These are phyloP conservation scores for Penicillium macrosclerotiorum DNA, from an alignment of 495 filamentous ascomycete species.

Conservation along the genomic window DNA sequence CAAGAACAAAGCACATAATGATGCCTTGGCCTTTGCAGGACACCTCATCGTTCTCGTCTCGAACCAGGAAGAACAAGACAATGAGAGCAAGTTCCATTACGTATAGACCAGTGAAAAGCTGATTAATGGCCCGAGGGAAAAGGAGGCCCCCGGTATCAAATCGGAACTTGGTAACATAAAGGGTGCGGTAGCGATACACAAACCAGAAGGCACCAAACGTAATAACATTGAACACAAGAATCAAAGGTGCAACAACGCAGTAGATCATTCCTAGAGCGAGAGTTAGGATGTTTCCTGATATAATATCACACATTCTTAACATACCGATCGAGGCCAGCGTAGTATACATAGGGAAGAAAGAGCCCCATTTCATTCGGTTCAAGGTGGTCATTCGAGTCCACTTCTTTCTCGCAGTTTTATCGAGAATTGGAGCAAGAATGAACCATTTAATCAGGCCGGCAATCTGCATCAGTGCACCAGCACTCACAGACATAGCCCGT, in stretches of 20 bases:
- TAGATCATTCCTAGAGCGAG: slow-evolving; percentile 83
- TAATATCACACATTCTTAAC: too few species aligned
- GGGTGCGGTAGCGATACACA: slow-evolving; percentile 92
- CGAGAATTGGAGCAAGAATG: slow-evolving; percentile 70
- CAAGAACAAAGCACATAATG: slow-evolving; percentile 75
- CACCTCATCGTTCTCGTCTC: slow-evolving; percentile 54
- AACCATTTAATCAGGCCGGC: slow-evolving; percentile 76
- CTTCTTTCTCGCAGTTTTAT: slow-evolving; percentile 85
- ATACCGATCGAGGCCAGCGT: slow-evolving; percentile 88
- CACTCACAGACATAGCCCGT: slow-evolving; percentile 85
- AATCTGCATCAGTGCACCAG: slow-evolving; percentile 84
- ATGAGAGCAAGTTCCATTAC: slow-evolving; percentile 90
- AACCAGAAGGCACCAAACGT: slow-evolving; percentile 95
- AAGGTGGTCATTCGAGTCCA: slow-evolving; percentile 81
- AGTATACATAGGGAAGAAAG: slow-evolving; percentile 93
- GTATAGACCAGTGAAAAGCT: slow-evolving; percentile 92
- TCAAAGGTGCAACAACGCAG: slow-evolving; percentile 83
- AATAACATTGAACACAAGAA: slow-evolving; percentile 89
- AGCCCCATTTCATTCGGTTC: slow-evolving; percentile 81
- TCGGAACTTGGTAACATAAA: slow-evolving; percentile 89
- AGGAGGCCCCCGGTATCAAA: slow-evolving; percentile 92
- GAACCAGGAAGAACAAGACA: slow-evolving; percentile 86
- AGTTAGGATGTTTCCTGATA: background rate
- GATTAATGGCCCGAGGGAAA: slow-evolving; percentile 92
- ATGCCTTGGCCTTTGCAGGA: slow-evolving; percentile 79